phyloP scores from a whole-genome alignment of 2,329 filamentous ascomycete genomes.

The Ascochyta clinopodiicola region DNA sequence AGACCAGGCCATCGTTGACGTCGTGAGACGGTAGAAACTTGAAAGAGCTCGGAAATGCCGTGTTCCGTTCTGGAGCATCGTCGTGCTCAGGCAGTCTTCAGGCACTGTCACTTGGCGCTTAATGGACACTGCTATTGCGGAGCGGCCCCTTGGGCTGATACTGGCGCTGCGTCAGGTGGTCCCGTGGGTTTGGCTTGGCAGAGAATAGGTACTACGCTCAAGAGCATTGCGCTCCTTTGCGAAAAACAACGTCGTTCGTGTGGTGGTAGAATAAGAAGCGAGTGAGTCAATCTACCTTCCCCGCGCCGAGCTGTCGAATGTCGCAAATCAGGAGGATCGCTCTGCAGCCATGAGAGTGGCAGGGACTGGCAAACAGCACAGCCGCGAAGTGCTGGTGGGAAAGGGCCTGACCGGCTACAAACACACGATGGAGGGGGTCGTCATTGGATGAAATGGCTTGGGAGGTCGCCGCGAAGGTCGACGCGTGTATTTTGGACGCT shows the following conservation, averaged over 20 bases:
- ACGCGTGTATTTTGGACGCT: constrained; percentile 20
- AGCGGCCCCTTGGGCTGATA: constrained; percentile 37
- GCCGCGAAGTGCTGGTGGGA: constrained; percentile 2
- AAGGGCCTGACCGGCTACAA: constrained; percentile 19
- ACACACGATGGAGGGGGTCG: constrained; percentile 1
- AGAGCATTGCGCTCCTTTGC: constrained; percentile 19
- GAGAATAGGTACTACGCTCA: constrained; percentile 9
- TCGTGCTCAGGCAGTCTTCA: constrained; percentile 32
- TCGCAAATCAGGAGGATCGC: constrained; percentile 4
- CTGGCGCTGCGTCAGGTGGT: constrained; percentile 39
- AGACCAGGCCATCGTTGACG: constrained; percentile 34
- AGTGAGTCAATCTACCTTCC: constrained; percentile 5
- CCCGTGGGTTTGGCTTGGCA: constrained; percentile 26
- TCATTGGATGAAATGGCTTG: constrained; percentile 14
- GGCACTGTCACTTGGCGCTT: constrained; percentile 34
- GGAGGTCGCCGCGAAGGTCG: constrained; percentile 15
- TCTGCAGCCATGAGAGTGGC: constrained; percentile 14
- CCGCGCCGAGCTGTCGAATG: constrained; percentile 13
- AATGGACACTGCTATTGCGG: constrained; percentile 15
- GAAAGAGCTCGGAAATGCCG: constrained; percentile 36
- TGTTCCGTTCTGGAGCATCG: constrained; percentile 45
- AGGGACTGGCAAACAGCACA: neutral
- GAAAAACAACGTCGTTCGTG: constrained; percentile 1
- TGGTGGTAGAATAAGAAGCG: neutral
- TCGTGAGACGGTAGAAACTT: constrained; percentile 46